phyloP scores from a whole-genome alignment of 306 rosid genomes.

The Quercus variabilis region DNA sequence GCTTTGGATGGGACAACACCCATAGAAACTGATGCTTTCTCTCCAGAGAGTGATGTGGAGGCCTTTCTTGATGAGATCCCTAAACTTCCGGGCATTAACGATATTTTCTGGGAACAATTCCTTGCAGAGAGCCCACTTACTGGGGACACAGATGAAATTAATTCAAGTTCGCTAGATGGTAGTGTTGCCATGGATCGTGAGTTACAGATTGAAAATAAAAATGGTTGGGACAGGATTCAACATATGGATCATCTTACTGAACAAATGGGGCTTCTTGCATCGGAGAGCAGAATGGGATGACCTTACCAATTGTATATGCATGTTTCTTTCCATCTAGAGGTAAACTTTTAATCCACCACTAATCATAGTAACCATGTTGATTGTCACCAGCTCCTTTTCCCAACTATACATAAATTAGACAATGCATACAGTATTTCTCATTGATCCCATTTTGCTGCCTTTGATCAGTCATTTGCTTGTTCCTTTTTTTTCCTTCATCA shows the following conservation, averaged over 20 bases:
- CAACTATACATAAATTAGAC: neutral
- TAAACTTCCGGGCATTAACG: constrained; percentile 57
- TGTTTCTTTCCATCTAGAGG: constrained; percentile 46
- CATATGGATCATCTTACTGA: constrained; percentile 51
- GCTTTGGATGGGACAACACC: constrained; percentile 43
- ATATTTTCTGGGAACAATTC: constrained; percentile 71
- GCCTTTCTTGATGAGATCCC: constrained; percentile 34
- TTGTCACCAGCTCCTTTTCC: constrained; percentile 7
- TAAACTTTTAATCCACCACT: constrained; percentile 27
- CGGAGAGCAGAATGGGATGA: constrained; percentile 28
- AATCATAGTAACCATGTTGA: constrained; percentile 31
- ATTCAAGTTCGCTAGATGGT: constrained; percentile 37
- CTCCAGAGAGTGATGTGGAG: constrained; percentile 34
- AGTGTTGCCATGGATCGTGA: constrained; percentile 41
- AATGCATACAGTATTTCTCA: neutral
- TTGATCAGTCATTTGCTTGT: neutral
- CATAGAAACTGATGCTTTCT: constrained; percentile 33
- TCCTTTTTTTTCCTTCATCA: neutral
- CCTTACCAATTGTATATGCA: constrained; percentile 31
- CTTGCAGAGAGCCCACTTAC: constrained; percentile 33
- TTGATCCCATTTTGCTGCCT: neutral
- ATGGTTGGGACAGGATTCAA: constrained; percentile 44
- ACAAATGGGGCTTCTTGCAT: constrained; percentile 66
- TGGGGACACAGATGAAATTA: constrained; percentile 48
- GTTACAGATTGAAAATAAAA: constrained; percentile 29